A percentile compares a stretch with the other conserved stretches of the same genome.
These are phyloP conservation scores for Lactuca saligna DNA, from an alignment of 129 eudicot genomes.

Conservation along the genomic window DNA sequence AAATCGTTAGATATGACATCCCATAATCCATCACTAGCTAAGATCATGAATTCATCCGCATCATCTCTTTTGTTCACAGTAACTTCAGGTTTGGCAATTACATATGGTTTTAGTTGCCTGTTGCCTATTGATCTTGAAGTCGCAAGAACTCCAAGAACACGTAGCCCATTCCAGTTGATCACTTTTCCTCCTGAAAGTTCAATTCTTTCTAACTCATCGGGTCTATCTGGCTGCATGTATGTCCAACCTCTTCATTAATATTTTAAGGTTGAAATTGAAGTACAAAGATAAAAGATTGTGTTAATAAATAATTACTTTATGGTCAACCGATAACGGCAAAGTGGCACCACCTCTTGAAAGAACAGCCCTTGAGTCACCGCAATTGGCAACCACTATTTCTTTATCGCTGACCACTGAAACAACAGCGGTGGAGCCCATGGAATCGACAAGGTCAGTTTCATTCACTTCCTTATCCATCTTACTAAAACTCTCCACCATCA, in stretches of 20 bases:
- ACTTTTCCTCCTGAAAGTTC: slow-evolving; percentile 70
- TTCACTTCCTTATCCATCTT: slow-evolving; percentile 56
- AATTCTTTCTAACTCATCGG: slow-evolving; percentile 66
- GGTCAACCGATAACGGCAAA: slow-evolving; percentile 61
- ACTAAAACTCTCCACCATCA: slow-evolving; percentile 52
- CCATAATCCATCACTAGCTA: slow-evolving; percentile 72
- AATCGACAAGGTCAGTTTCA: neutral
- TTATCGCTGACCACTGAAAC: slow-evolving; percentile 57
- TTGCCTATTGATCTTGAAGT: slow-evolving; percentile 80
- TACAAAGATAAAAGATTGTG: neutral
- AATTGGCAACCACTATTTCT: slow-evolving; percentile 71
- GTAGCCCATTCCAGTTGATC: slow-evolving; percentile 58
- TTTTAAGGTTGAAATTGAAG: no score
- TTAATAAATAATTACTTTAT: slow-evolving; percentile 43
- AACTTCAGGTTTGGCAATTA: slow-evolving; percentile 59
- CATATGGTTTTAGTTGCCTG: slow-evolving; percentile 50
- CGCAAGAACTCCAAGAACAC: slow-evolving; percentile 69
- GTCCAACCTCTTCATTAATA: neutral
- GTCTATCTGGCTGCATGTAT: slow-evolving; percentile 58
- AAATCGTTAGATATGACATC: slow-evolving; percentile 53
- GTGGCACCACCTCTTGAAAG: slow-evolving; percentile 37
- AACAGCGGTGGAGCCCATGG: slow-evolving; percentile 66
- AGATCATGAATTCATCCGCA: slow-evolving; percentile 56
- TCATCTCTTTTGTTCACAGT: slow-evolving; percentile 38
- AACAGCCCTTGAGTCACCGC: slow-evolving; percentile 87